These are phyloP conservation scores for Calocera cornea DNA, from an alignment of 768 basidiomycete genomes.

Conservation along the genomic window DNA sequence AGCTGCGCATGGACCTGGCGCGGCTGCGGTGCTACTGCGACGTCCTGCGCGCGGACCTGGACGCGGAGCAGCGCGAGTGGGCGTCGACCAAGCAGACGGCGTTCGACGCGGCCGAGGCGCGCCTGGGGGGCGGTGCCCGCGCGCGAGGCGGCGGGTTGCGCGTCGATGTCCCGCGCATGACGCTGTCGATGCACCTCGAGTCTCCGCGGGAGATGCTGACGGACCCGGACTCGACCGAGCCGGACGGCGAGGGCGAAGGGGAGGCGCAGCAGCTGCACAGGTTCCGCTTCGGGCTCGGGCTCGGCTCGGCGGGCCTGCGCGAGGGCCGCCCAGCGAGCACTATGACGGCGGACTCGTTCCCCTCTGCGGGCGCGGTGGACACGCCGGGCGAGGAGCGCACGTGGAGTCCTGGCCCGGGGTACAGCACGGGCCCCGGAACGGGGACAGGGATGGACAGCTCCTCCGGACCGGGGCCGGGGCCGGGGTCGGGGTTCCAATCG, in stretches of 20 bases:
- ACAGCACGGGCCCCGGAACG: too few species aligned
- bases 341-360: neutral
- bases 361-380: neutral
- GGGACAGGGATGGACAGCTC: too few species aligned
- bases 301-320: too few species aligned
- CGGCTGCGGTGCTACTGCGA: conserved; percentile 62
- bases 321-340: too few species aligned
- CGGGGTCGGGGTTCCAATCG: neutral
- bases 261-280: too few species aligned
- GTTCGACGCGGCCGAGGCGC: conserved; percentile 41
- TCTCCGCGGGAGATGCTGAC: neutral
- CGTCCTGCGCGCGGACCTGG: conserved; percentile 62
- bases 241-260: too few species aligned
- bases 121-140: too few species aligned
- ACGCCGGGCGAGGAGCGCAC: neutral
- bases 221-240: neutral
- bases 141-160: neutral
- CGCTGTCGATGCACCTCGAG: neutral
- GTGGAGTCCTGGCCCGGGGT: neutral
- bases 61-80: conserved; percentile 54
- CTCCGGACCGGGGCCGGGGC: too few species aligned
- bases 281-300: too few species aligned
- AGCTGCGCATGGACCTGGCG: conserved; percentile 56
- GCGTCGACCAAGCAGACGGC: conserved; percentile 54
- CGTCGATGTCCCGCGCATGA: conserved; percentile 10